Percentiles rank a stretch among this genome's conserved stretches.
Conservation (phyloP, 331 rosid species). For the Quercus phellos region DNA sequence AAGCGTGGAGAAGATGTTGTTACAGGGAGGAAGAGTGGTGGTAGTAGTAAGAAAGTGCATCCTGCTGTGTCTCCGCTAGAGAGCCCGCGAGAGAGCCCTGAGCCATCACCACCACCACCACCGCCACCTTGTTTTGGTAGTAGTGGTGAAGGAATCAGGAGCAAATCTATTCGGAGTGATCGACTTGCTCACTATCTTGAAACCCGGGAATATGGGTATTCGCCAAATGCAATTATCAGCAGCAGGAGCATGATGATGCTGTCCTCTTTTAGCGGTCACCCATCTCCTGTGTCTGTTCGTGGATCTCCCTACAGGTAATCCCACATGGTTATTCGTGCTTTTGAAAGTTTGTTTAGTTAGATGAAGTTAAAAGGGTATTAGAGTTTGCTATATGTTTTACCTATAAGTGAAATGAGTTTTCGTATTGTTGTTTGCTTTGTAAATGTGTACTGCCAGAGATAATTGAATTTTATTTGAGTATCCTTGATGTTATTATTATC, state of each 20-base stretch:
- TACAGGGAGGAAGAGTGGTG: slow-evolving; percentile 24
- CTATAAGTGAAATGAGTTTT: not conserved
- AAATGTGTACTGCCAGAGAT: not conserved
- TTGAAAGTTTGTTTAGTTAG: not conserved
- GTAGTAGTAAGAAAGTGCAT: slow-evolving; percentile 58
- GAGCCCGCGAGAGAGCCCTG: slow-evolving; percentile 74
- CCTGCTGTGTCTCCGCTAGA: slow-evolving; percentile 78
- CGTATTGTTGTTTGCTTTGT: not conserved
- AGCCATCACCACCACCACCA: slow-evolving; percentile 57
- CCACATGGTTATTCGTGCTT: not conserved
- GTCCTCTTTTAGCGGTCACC: slow-evolving; percentile 45
- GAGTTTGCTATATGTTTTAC: not conserved
- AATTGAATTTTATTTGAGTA: not conserved
- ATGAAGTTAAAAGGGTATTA: not conserved
- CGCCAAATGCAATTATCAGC: slow-evolving; percentile 35
- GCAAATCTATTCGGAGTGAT: slow-evolving; percentile 42
- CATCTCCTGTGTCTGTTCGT: slow-evolving; percentile 45
- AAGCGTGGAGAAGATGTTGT: slow-evolving; percentile 38
- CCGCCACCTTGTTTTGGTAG: slow-evolving; percentile 48
- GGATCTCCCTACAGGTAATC: slow-evolving; percentile 59
- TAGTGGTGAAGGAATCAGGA: slow-evolving; percentile 24
- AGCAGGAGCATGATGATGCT: slow-evolving; percentile 31
- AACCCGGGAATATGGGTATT: slow-evolving; percentile 44
- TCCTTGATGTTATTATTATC: not conserved
- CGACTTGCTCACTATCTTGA: slow-evolving; percentile 42